Evolutionary conservation across 352 stramenopile genomes (phyloP).

Genomic region (Sclerospora graminicola): DNA sequence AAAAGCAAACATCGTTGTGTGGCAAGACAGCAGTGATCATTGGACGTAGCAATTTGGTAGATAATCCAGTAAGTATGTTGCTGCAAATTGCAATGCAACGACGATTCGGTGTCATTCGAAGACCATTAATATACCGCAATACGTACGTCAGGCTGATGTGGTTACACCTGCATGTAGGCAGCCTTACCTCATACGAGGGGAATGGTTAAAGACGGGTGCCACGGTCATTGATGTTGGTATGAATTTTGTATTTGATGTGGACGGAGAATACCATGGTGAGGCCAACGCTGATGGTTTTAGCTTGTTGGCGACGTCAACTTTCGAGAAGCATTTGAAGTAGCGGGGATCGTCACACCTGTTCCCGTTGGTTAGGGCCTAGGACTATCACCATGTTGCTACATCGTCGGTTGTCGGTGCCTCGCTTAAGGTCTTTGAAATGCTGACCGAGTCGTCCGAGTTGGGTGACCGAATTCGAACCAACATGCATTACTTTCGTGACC

Average conservation of each 20-base stretch:
- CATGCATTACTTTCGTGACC: too few relatives aligned
- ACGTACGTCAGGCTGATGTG: slow-evolving; percentile 92
- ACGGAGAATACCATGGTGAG: slow-evolving; percentile 35
- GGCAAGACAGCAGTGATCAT: slow-evolving; percentile 96
- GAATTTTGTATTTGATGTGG: slow-evolving; percentile 89
- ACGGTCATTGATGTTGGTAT: slow-evolving; percentile 99
- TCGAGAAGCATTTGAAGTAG: slow-evolving; percentile 48
- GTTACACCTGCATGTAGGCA: too few relatives aligned
- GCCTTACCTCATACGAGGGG: too few relatives aligned
- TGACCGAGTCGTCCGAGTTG: too few relatives aligned
- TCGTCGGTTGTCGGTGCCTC: too few relatives aligned
- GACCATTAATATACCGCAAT: slow-evolving; percentile 80
- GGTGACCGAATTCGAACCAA: too few relatives aligned
- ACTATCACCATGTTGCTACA: slow-evolving; percentile 93
- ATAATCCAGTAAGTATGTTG: slow-evolving; percentile 92
- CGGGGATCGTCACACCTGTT: too few relatives aligned
- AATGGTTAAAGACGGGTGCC: slow-evolving; percentile 94
- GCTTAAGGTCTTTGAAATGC: too few relatives aligned
- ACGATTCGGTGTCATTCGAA: too few relatives aligned
- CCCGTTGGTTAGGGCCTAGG: slow-evolving; percentile 99
- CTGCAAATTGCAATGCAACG: slow-evolving; percentile 96
- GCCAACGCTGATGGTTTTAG: slow-evolving; percentile 91
- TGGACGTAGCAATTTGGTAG: slow-evolving; percentile 96
- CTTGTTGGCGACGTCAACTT: slow-evolving; percentile 97
- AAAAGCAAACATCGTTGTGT: slow-evolving; percentile 71